These are phyloP conservation scores for Trypanosoma boissoni DNA, from an alignment of 208 protist genomes.

Conservation along the genomic window DNA sequence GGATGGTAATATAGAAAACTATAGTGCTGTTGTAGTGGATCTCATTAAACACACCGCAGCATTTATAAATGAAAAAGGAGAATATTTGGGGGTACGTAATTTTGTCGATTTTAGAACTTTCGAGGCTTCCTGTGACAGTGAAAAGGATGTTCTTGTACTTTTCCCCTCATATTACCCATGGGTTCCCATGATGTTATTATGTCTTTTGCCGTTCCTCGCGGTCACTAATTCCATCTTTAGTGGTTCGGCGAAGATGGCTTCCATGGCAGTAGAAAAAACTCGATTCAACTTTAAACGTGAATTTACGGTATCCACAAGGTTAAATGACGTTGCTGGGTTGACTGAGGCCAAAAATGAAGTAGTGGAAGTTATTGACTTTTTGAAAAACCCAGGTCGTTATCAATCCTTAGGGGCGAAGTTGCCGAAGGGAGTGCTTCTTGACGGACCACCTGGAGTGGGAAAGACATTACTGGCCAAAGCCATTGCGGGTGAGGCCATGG, in stretches of 20 bases:
- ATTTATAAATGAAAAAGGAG: slow-evolving; percentile 53
- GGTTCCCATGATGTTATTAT: slow-evolving; percentile 76
- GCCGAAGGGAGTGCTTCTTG: slow-evolving; percentile 95
- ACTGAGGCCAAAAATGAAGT: slow-evolving; percentile 87
- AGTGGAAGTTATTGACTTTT: slow-evolving; percentile 94
- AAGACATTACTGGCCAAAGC: slow-evolving; percentile 92
- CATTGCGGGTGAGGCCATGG: slow-evolving; percentile 84
- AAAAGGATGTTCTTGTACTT: slow-evolving; percentile 57
- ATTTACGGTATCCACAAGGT: slow-evolving; percentile 53
- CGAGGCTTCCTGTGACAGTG: slow-evolving; percentile 50
- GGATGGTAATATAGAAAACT: slow-evolving; percentile 44
- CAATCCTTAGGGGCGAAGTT: slow-evolving; percentile 92
- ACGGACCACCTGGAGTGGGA: slow-evolving; percentile 95
- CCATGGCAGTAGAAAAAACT: slow-evolving; percentile 44
- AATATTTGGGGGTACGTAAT: slow-evolving; percentile 48
- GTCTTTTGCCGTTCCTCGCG: slow-evolving; percentile 59
- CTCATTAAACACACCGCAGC: slow-evolving; percentile 42
- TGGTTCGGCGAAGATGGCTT: slow-evolving; percentile 32
- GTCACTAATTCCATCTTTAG: slow-evolving; percentile 46
- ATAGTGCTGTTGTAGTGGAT: slow-evolving; percentile 53
- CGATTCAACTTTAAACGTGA: slow-evolving; percentile 75
- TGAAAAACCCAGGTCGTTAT: slow-evolving; percentile 93
- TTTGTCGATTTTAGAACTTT: slow-evolving; percentile 75
- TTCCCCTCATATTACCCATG: slow-evolving; percentile 67
- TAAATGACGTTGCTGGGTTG: slow-evolving; percentile 79